Evolutionary conservation across 2,329 filamentous ascomycete genomes (phyloP), one percentile per base, ranked within the genome.

Genomic region (Westerdykella ornata): DNA sequence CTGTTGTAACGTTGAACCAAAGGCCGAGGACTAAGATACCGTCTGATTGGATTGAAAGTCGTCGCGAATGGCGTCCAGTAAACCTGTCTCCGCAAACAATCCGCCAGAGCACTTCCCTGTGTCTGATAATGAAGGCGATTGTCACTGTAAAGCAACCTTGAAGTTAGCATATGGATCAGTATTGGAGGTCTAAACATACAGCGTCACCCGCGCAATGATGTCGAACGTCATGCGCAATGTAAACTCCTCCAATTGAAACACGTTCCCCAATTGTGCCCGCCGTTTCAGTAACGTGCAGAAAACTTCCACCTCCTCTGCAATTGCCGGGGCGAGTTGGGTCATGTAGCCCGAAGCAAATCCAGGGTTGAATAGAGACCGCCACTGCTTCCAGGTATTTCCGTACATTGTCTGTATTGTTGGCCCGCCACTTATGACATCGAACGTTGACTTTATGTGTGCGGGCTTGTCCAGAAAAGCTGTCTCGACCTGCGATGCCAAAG

Each of bases 401-500:
- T 45, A 32, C 45, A 45, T 42, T 2, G 39, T 47, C 30, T 39
- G 11, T 16, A 47, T 6, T 4, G 26, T 28, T 18, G 40, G 33
- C 16, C 45, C 45, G 16, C 37, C 43, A n/a, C 3, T 43, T 9
- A 45, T 41, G 39, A 37, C 30, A 6, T 45, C 42, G 7, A 48
- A 12, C 3, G 35, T 56, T 8, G 63, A 60, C 16, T 54, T 45
- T 37, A 72, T 52, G 1, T 22, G 26, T 15, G 30, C 28, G 2
- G 48, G 41, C 39, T 51, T 53, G 30, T 40, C 26, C 11, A 51
- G 42, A 15, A 35, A 37, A 22, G 39, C 37, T 20, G 38, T 31
- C 16, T 47, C 39, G 12, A 48, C 35, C 37, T 53, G 48, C 5
- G 36, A 44, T 17, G 45, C 45, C 14, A 42, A 20, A 36, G 33